Evolutionary conservation across 371 early-diverging fungal genomes (phyloP), one percentile per base, ranked within the genome.

Genomic region (Blastocladiella emersonii): DNA sequence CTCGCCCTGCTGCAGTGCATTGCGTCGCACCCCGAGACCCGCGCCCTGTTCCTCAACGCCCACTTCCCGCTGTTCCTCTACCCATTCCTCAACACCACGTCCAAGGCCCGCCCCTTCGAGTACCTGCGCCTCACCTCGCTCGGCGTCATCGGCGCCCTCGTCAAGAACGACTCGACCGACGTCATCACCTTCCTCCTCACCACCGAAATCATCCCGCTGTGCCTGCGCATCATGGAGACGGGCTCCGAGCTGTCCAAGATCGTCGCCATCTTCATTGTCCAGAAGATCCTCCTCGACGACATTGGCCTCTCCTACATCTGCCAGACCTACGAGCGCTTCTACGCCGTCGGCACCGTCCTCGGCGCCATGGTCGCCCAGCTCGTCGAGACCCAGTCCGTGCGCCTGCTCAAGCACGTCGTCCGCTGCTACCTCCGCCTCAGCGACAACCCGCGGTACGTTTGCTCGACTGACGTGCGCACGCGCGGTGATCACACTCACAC

Each of bases 201-300:
- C 34, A 98, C 99, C 51, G 99, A 99, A 76, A 94, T 98, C 64
- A 91, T 99, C 63, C 99, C 98, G 3, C 84, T 99, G 13, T 94
- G 97, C 72, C 82, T 99, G 30, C 86, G 96, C 65, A 98, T 95
- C 68, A 95, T 98, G 94, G 98, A 98, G 69, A 90, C 90, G 30
- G 98, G 98, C 34, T 86, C 87, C 62, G 95, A 96, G 71, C 83
- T 95, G 32, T 92, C 94, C 53, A 98, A 99, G 72, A 92, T 93
- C n/a, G 93, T 93, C 62, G 97, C 98, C 34, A 95, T 93, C 36
- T 92, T 96, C 72, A 95, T 98, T 61, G 92, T 99, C 61, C 94
- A 96, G 74, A 90, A 93, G 68, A 96, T 98, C 60, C 80, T 99
- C 32, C 76, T 90, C 64, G 95, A 92, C 71, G 92, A 93, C 51